Conservation (phyloP, 176 grass and related monocot genomes). For the Typha latifolia region DNA sequence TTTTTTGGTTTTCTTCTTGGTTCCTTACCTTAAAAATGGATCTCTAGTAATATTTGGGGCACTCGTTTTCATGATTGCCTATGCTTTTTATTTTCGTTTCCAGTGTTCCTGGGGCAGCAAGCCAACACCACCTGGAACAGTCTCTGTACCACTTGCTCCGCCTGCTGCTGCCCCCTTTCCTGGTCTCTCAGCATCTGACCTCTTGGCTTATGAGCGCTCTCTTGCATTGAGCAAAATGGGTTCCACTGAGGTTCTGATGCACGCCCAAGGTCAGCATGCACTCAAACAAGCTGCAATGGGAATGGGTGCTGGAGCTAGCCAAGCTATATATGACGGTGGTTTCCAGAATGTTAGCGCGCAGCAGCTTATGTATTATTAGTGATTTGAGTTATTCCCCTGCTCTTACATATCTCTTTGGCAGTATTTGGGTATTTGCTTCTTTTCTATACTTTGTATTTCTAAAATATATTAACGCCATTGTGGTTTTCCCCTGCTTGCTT, state of each 20-base stretch:
- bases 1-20: no score
- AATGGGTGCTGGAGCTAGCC: constrained; percentile 57
- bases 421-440: neutral
- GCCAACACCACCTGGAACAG: constrained; percentile 71
- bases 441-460: constrained; percentile 1
- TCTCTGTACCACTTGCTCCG: constrained; percentile 59
- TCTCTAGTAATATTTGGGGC: no score
- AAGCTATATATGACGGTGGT: constrained; percentile 67
- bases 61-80: no score
- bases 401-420: neutral
- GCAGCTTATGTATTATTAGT: constrained; percentile 91
- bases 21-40: no score
- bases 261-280: constrained; percentile 34
- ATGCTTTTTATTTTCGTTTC: neutral
- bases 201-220: constrained; percentile 62
- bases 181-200: constrained; percentile 51
- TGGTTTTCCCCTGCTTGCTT: neutral
- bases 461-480: neutral
- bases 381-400: neutral
- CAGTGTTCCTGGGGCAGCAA: constrained; percentile 99
- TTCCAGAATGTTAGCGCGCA: constrained; percentile 57
- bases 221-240: constrained; percentile 65
- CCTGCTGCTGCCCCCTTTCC: constrained; percentile 42
- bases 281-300: constrained; percentile 58
- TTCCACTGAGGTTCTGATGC: constrained; percentile 44